Conservation (phyloP, 2,329 filamentous ascomycete genomes). For the Phoma sp. region DNA sequence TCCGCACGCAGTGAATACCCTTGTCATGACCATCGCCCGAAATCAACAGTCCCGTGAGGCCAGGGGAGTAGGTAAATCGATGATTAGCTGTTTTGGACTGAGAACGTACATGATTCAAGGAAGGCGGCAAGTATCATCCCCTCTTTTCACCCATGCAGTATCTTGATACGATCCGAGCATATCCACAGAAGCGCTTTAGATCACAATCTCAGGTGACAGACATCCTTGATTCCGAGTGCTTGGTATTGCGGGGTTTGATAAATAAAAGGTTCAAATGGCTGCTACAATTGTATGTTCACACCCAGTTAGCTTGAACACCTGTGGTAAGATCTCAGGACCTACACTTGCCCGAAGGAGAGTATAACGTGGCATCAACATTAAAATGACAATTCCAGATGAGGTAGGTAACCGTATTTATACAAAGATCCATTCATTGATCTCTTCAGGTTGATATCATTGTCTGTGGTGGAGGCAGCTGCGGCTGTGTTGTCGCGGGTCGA, state of each 20-base stretch:
- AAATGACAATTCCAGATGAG: slow-evolving; percentile 73
- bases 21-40: slow-evolving; percentile 14
- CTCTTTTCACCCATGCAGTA: slow-evolving; percentile 31
- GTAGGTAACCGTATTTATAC: slow-evolving; percentile 13
- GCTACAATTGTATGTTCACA: slow-evolving; percentile 17
- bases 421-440: slow-evolving; percentile 9
- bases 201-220: slow-evolving; percentile 28
- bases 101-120: slow-evolving; percentile 17
- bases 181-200: slow-evolving; percentile 21
- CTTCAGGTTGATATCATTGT: slow-evolving; percentile 74
- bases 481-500: slow-evolving; percentile 58
- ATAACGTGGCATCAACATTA: slow-evolving; percentile 8
- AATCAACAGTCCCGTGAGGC: slow-evolving; percentile 12
- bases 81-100: slow-evolving; percentile 16
- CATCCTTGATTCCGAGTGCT: slow-evolving; percentile 31
- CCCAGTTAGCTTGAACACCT: slow-evolving; percentile 41
- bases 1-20: slow-evolving; percentile 34
- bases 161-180: slow-evolving; percentile 21
- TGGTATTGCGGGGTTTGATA: slow-evolving; percentile 39
- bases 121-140: slow-evolving; percentile 27
- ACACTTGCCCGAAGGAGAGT: background rate
- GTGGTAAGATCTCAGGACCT: slow-evolving; percentile 23
- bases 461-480: slow-evolving; percentile 74
- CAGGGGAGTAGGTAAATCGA: slow-evolving; percentile 17
- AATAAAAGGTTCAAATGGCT: slow-evolving; percentile 35